phyloP scores from a whole-genome alignment of 2,329 filamentous ascomycete species.

The Simplicillium aogashimaense region DNA sequence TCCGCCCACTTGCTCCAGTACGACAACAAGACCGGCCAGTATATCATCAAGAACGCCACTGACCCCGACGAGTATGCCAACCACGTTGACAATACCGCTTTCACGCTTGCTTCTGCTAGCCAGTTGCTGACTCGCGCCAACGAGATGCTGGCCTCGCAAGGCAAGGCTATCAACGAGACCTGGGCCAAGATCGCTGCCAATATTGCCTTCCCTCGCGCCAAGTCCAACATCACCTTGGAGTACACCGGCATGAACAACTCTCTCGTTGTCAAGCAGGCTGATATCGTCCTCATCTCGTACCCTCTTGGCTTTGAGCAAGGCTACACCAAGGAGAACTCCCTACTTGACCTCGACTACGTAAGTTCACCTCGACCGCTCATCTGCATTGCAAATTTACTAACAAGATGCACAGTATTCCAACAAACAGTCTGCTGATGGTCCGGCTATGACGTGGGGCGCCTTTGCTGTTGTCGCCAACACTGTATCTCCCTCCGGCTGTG shows the following conservation, averaged over 20 bases:
- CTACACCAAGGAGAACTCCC: constrained; percentile 9
- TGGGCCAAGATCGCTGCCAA: constrained; percentile 13
- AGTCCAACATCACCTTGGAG: constrained; percentile 45
- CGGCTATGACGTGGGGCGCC: constrained; percentile 64
- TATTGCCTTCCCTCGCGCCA: constrained; percentile 8
- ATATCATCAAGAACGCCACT: no score
- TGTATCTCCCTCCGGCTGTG: constrained; percentile 57
- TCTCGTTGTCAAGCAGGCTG: constrained; percentile 58
- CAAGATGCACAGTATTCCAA: constrained; percentile 15
- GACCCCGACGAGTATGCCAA: constrained; percentile 55
- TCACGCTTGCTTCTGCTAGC: constrained; percentile 53
- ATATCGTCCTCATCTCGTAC: constrained; percentile 56
- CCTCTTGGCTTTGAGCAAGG: constrained; percentile 48
- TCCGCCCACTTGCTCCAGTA: no score
- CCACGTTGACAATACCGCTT: constrained; percentile 56
- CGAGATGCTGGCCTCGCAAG: constrained; percentile 44
- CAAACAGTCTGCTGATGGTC: constrained; percentile 42
- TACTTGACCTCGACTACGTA: constrained; percentile 14
- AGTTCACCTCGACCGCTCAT: constrained; percentile 1
- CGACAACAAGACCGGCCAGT: no score
- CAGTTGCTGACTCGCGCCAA: constrained; percentile 47
- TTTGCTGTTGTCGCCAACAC: constrained; percentile 58
- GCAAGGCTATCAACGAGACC: constrained; percentile 39
- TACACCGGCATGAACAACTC: constrained; percentile 58
- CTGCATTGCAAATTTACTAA: no score